Evolutionary conservation across 192 early-diverging fungal genomes (phyloP).

Genomic region (Mortierella claussenii): DNA sequence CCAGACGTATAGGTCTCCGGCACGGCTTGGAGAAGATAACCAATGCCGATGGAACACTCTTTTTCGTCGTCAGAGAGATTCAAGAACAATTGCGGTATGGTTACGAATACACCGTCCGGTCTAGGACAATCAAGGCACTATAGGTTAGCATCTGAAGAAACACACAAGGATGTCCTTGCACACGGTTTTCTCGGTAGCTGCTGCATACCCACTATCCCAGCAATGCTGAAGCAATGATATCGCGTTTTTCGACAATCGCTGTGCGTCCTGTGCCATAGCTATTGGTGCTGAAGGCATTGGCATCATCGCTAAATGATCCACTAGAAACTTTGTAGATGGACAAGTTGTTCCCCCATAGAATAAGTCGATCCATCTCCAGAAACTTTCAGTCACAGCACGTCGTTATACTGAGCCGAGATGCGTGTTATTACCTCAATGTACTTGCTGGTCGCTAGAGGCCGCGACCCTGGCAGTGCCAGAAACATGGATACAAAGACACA

Average conservation of each 20-base stretch:
- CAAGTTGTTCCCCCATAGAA: too few species aligned
- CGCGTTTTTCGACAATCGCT: slow-evolving; percentile 13
- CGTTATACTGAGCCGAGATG: neutral
- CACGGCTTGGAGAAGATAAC: slow-evolving; percentile 27
- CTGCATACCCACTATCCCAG: slow-evolving; percentile 33
- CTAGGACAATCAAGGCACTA: neutral
- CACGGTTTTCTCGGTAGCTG: neutral
- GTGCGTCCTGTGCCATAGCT: too few species aligned
- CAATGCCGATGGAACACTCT: slow-evolving; percentile 33
- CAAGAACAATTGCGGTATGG: slow-evolving; percentile 25
- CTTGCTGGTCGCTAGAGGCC: slow-evolving; percentile 16
- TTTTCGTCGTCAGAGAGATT: slow-evolving; percentile 24
- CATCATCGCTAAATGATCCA: slow-evolving; percentile 32
- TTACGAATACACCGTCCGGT: slow-evolving; percentile 33
- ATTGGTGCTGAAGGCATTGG: neutral
- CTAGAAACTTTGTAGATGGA: slow-evolving; percentile 38
- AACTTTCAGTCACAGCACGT: neutral
- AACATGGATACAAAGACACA: slow-evolving; percentile 36
- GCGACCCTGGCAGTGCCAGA: slow-evolving; percentile 12
- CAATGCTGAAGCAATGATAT: slow-evolving; percentile 23
- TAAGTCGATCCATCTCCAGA: neutral
- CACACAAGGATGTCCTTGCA: neutral
- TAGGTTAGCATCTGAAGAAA: neutral
- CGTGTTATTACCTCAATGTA: slow-evolving; percentile 34
- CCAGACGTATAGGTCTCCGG: slow-evolving; percentile 31